phyloP scores from a whole-genome alignment of 306 rosid genomes.

The Benincasa hispida region DNA sequence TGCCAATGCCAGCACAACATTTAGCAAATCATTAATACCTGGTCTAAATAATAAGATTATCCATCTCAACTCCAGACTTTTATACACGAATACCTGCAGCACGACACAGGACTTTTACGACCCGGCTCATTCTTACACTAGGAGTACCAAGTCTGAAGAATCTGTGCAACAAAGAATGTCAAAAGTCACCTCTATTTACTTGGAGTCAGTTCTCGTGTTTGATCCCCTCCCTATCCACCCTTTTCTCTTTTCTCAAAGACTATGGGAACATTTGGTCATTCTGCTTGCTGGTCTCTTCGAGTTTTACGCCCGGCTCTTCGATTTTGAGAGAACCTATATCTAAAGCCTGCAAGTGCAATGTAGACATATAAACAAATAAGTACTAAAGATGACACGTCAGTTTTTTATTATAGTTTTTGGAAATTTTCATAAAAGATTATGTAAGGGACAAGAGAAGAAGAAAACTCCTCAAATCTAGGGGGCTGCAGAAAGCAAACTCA shows the following conservation, averaged over 20 bases:
- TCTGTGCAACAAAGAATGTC: constrained; percentile 4
- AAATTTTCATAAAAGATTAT: not conserved
- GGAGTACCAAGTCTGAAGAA: not conserved
- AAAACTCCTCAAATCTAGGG: not conserved
- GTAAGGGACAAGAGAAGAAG: not conserved
- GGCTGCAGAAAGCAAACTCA: not conserved
- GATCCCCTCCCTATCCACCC: not conserved
- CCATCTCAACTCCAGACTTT: not conserved
- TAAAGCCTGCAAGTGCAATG: constrained; percentile 40
- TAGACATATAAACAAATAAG: not conserved
- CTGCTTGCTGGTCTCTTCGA: constrained; percentile 45
- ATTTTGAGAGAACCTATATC: constrained; percentile 36
- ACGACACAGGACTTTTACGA: not conserved
- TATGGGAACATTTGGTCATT: constrained; percentile 29
- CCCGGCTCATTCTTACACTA: not conserved
- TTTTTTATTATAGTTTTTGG: not conserved
- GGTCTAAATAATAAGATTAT: not conserved
- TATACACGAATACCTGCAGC: not conserved
- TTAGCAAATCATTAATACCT: not conserved
- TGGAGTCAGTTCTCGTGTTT: not conserved
- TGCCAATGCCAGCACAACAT: not conserved
- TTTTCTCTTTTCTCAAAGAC: not conserved
- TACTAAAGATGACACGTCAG: not conserved
- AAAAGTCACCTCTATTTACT: constrained; percentile 9
- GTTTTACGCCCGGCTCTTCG: constrained; percentile 45